These are phyloP conservation scores for Echium plantagineum DNA, from an alignment of 257 asterid species.

Conservation along the genomic window DNA sequence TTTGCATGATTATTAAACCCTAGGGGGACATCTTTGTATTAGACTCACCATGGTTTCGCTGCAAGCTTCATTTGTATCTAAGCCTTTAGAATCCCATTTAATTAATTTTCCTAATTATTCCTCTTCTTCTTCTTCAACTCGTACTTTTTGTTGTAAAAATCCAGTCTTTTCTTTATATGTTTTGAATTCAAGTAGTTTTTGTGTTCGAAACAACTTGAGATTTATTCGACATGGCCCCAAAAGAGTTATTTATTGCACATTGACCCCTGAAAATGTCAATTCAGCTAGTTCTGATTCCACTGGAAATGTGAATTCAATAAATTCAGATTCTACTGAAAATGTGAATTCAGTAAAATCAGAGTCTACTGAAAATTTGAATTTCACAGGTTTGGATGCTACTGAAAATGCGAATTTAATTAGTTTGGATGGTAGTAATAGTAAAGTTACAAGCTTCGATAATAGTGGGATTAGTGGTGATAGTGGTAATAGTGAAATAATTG, in stretches of 20 bases:
- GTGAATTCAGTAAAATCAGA: conserved; percentile 11
- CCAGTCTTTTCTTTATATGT: conserved; percentile 13
- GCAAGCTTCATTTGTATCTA: conserved; percentile 43
- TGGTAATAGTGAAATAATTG: not conserved
- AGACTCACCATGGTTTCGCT: conserved; percentile 17
- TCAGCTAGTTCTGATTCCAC: conserved; percentile 12
- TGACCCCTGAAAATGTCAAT: conserved; percentile 35
- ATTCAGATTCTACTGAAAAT: not conserved
- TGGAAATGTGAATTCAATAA: too few relatives aligned
- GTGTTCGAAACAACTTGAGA: conserved; percentile 15
- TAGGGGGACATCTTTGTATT: not conserved
- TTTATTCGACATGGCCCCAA: conserved; percentile 29
- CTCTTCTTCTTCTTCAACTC: conserved; percentile 14
- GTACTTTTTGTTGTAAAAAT: conserved; percentile 8
- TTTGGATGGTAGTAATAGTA: conserved; percentile 10
- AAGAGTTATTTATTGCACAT: conserved; percentile 27
- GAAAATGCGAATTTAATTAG: conserved; percentile 23
- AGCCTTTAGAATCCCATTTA: conserved; percentile 25
- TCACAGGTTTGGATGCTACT: conserved; percentile 17
- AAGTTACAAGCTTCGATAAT: conserved; percentile 20
- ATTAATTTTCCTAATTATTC: conserved; percentile 1
- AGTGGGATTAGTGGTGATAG: conserved; percentile 8
- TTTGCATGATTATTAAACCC: not conserved
- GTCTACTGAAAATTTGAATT: conserved; percentile 7
- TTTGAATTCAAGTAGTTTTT: conserved; percentile 8